A percentile compares a stretch with the other conserved stretches of the same genome.
Conservation (phyloP, 2,329 filamentous ascomycete genomes). For the Fusarium luffae region DNA sequence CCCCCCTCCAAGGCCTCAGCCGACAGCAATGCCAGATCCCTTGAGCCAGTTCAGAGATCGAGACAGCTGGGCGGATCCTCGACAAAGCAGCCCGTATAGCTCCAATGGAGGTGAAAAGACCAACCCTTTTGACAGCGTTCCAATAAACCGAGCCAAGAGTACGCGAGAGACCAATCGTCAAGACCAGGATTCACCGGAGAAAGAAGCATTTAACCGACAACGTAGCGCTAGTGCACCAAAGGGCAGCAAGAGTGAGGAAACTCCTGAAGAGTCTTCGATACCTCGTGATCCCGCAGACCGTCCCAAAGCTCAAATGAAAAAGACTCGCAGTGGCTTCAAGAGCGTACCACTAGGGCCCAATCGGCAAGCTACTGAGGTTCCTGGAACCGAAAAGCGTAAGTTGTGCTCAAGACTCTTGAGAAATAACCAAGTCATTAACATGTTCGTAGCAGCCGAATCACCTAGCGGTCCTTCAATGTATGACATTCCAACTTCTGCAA, state of each 20-base stretch:
- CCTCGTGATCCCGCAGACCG: constrained; percentile 34
- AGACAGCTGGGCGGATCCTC: constrained; percentile 57
- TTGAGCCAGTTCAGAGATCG: constrained; percentile 58
- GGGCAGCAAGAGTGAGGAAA: constrained; percentile 28
- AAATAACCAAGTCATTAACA: constrained; percentile 5
- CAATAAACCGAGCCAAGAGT: constrained; percentile 60
- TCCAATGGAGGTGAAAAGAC: constrained; percentile 68
- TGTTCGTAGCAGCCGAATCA: constrained; percentile 21
- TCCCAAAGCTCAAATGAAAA: constrained; percentile 42
- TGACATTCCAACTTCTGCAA: constrained; percentile 47
- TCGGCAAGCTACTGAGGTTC: constrained; percentile 21
- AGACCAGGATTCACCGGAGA: constrained; percentile 40
- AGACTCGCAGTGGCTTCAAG: constrained; percentile 39
- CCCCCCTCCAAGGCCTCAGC: constrained; percentile 33
- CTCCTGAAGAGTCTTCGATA: constrained; percentile 13
- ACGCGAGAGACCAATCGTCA: constrained; percentile 53
- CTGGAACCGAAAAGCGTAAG: constrained; percentile 31
- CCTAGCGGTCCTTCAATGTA: constrained; percentile 60
- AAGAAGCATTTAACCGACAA: constrained; percentile 40
- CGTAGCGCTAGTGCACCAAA: constrained; percentile 50
- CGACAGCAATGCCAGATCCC: constrained; percentile 56
- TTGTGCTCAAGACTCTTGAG: neutral
- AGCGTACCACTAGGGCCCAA: constrained; percentile 15
- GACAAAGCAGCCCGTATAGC: constrained; percentile 68
- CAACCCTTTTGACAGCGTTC: constrained; percentile 63